Base-by-base conservation (phyloP, 768 basidiomycete genomes). In the Austroboletus eburneus region DNA sequence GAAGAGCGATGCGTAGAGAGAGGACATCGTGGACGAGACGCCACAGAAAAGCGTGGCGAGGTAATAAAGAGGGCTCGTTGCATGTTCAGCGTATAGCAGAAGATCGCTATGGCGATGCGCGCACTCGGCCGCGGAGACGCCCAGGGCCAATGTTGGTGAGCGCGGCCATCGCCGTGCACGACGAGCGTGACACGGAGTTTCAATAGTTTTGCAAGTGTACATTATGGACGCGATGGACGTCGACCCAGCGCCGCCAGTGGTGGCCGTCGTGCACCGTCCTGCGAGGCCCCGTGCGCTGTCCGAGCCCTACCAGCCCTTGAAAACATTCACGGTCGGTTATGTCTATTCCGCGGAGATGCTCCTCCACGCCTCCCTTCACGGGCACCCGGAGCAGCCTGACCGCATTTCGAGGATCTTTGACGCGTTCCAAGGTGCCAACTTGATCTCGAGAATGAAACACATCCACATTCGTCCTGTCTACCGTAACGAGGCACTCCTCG, bases 271-370 rank as follows among this genome's bases (percentile, higher is more conserved):
- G n/a, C 27, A 27, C 27, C 27, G n/a, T 27, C 27, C 27, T 6
- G 7, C 27, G 12, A 39, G 29, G 24, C 46, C 12, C 5, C 64
- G 64, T 24, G 62, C 66, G 18, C 64, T 57, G 27, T 66, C 64
- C 9, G 68, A 63, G 45, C 68, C 70, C 16, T 58, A 64, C 39
- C 62, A 59, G 37, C 35, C 22, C 5, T 52, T 51, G 8, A 50
- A 52, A 2, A 43, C 48, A 16, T 57, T 58, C 49, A 48, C 73
- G 9, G 87, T 92, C 41, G 93, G 92, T 39, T 92, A 87, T 69
- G 83, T 95, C 46, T 98, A 91, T 60, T 87, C 90, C 21, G 58
- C 74, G 0, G 79, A 85, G 53, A 98, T 98, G 95, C 85, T 87
- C 68, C 68, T 80, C 16, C 96, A 97, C 68, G 80, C 76, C 42